Conservation (phyloP, 2,329 filamentous ascomycete genomes). For the Macroventuria anomochaeta region DNA sequence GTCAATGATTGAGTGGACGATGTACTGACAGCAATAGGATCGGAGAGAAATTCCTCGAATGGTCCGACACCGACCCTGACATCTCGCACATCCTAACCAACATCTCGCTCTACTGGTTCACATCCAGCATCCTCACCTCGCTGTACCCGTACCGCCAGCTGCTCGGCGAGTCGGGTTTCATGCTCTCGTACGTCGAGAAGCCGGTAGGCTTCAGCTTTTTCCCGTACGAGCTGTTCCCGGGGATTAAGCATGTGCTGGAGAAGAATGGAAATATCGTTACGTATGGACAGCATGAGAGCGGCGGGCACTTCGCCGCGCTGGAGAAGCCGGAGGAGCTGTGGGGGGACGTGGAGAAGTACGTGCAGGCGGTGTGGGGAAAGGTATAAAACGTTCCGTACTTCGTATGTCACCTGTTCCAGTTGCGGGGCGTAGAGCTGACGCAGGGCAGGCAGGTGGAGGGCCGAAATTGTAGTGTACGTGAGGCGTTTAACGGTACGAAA, state of each 20-base stretch:
- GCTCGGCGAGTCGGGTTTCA: neutral
- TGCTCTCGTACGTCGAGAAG: slow-evolving; percentile 32
- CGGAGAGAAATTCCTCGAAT: slow-evolving; percentile 64
- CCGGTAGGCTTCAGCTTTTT: slow-evolving; percentile 56
- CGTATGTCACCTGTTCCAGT: neutral
- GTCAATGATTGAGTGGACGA: too few relatives aligned
- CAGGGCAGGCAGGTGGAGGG: neutral
- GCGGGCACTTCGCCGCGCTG: slow-evolving; percentile 63
- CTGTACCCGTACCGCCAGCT: slow-evolving; percentile 59
- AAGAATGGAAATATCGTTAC: slow-evolving; percentile 49
- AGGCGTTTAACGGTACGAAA: too few relatives aligned
- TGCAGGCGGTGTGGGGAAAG: slow-evolving; percentile 45
- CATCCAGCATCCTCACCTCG: slow-evolving; percentile 52
- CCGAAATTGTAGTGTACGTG: slow-evolving; percentile 11
- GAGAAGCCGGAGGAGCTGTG: slow-evolving; percentile 54
- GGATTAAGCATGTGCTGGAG: slow-evolving; percentile 48
- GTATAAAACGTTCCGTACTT: slow-evolving; percentile 21
- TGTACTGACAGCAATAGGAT: slow-evolving; percentile 50
- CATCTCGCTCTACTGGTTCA: slow-evolving; percentile 65
- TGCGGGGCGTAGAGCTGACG: neutral
- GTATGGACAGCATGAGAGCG: slow-evolving; percentile 51
- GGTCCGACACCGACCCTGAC: slow-evolving; percentile 55
- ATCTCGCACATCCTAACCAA: slow-evolving; percentile 58
- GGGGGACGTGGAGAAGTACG: slow-evolving; percentile 56
- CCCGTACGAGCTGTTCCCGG: slow-evolving; percentile 51